Conservation (phyloP, 2,329 filamentous ascomycete genomes). For the Diaporthe australafricana region DNA sequence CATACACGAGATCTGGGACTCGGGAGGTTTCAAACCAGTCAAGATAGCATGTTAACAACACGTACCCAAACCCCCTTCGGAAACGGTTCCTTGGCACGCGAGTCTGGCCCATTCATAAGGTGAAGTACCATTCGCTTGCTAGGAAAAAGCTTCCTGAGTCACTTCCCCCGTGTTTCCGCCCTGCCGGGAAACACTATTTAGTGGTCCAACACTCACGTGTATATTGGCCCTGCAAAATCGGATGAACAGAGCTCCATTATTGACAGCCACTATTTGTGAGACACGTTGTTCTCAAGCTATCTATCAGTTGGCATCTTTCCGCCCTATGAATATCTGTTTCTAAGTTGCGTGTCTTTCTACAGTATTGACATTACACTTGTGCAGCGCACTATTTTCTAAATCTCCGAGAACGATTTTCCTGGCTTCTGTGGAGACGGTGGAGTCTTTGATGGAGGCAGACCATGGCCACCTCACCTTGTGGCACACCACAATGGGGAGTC, state of each 20-base stretch:
- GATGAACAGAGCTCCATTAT: background rate
- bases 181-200: conserved; percentile 13
- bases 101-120: background rate
- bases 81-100: background rate
- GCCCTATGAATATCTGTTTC: too few species aligned
- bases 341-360: background rate
- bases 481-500: too few species aligned
- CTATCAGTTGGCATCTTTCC: background rate
- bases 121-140: background rate
- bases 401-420: too few species aligned
- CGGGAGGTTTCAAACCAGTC: conserved; percentile 29
- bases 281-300: too few species aligned
- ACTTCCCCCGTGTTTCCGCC: conserved; percentile 25
- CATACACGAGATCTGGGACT: conserved; percentile 32
- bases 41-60: conserved; percentile 27
- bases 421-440: too few species aligned
- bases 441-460: too few species aligned
- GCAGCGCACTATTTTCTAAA: too few species aligned
- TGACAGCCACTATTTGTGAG: background rate
- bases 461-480: too few species aligned
- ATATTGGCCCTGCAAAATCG: background rate
- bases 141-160: background rate
- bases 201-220: background rate
- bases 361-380: background rate
- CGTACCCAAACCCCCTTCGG: conserved; percentile 17